Conservation (phyloP, 108 stramenopile species). For the Bacterosira constricta region DNA sequence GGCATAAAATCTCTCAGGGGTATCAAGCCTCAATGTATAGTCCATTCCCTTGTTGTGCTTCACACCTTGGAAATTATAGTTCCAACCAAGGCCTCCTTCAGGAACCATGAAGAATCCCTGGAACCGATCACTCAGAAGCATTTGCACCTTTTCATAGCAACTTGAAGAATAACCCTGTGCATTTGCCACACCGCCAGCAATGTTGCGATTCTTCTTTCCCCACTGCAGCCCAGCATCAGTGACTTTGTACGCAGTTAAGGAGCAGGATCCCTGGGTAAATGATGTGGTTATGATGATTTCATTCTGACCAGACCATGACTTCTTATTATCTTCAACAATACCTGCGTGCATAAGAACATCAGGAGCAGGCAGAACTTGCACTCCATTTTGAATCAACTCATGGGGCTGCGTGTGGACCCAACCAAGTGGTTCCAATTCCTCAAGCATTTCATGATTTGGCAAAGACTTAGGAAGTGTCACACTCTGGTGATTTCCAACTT, state of each 20-base stretch:
- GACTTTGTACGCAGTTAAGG: constrained; percentile 96
- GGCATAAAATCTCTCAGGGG: constrained; percentile 92
- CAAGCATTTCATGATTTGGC: constrained; percentile 89
- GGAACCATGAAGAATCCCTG: constrained; percentile 99
- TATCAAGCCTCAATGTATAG: constrained; percentile 90
- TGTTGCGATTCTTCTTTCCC: constrained; percentile 93
- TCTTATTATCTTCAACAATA: constrained; percentile 85
- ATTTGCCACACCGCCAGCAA: constrained; percentile 88
- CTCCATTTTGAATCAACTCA: constrained; percentile 93
- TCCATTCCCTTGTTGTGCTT: constrained; percentile 93
- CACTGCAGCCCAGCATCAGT: constrained; percentile 93
- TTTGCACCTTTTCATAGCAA: constrained; percentile 98
- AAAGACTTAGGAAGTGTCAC: constrained; percentile 94
- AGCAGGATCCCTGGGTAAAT: constrained; percentile 98
- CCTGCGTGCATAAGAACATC: constrained; percentile 92
- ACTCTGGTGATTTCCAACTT: constrained; percentile 96
- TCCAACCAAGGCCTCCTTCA: constrained; percentile 93
- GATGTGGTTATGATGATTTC: constrained; percentile 95
- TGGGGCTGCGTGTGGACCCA: constrained; percentile 99
- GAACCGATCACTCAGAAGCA: constrained; percentile 97
- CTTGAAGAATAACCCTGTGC: constrained; percentile 91
- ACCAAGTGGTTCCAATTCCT: constrained; percentile 97
- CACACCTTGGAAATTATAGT: constrained; percentile 99
- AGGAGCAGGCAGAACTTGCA: constrained; percentile 88
- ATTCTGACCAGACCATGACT: constrained; percentile 91